These are phyloP conservation scores for Chrysochromulina parva DNA, from an alignment of 78 protist genomes.

Conservation along the genomic window DNA sequence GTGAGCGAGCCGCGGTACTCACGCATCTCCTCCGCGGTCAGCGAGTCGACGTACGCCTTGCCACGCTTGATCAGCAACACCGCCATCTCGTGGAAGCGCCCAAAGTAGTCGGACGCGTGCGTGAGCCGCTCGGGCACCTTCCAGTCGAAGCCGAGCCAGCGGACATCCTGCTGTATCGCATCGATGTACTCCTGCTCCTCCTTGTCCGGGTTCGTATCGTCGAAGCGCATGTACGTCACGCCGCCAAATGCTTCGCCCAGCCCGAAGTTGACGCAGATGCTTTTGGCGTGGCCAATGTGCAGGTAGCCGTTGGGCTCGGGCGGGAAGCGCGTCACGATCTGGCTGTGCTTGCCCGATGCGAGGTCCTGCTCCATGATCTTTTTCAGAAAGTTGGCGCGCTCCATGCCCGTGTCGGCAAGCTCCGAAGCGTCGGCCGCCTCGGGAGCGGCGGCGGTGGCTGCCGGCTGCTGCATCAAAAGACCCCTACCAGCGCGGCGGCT, in stretches of 20 bases:
- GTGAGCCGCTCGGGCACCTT: conserved; percentile 7
- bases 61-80: conserved; percentile 51
- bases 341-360: background rate
- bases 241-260: conserved; percentile 42
- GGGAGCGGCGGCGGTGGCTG: no score
- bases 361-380: conserved; percentile 14
- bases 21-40: conserved; percentile 40
- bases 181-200: conserved; percentile 57
- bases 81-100: background rate
- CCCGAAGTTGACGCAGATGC: conserved; percentile 61
- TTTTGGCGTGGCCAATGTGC: conserved; percentile 75
- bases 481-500: no score
- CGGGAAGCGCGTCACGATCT: conserved; percentile 44
- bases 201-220: conserved; percentile 74
- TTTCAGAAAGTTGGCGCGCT: background rate
- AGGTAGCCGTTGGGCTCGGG: conserved; percentile 74
- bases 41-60: conserved; percentile 64
- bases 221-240: conserved; percentile 55
- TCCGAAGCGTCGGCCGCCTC: background rate
- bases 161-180: conserved; percentile 40
- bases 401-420: background rate
- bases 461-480: no score
- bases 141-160: conserved; percentile 37
- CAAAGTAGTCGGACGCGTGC: conserved; percentile 63
- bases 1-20: conserved; percentile 38